Base-by-base conservation (phyloP, 495 filamentous ascomycete genomes). In the Neurospora sp. region DNA sequence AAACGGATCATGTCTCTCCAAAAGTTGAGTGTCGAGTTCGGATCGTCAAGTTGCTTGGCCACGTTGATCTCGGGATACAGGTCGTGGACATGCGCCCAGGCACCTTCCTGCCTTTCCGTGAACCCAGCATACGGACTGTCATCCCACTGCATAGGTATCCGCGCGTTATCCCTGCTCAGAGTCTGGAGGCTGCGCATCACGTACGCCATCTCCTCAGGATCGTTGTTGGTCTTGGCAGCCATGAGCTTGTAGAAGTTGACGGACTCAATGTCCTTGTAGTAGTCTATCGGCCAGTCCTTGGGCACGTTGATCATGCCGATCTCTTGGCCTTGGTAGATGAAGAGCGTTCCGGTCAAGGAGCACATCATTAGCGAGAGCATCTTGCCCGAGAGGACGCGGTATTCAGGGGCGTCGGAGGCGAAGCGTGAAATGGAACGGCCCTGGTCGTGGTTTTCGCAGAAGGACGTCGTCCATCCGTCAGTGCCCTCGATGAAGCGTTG, bases 261-360 rank as follows among this genome's bases (percentile, higher is more conserved):
- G 40, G 87, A 88, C 75, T 92, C 92, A 70, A 93, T 85, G 75
- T 94, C 92, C 74, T 90, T 88, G 80, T 91, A 93, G 71, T 92
- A 87, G 16, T 88, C 86, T 35, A 92, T 89, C 0, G 79, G 82
- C 91, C 91, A 93, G 20, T 82, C 75, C 4, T 76, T 73, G 0
- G 92, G 91, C 35, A 91, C 86, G 76, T 94, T 93, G 40, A 86
- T 84, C 89, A 93, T 93, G 2, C 91, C 92, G 18, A 94, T 80
- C 74, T 94, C 92, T 75, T 94, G 90, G 9, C 92, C 92, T 75
- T 94, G 91, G 74, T 92, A 93, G 6, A 93, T 76, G 77, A 91
- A 94, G 2, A 91, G 83, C 0, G 91, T 93, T 2, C 92, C 92
- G 3, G 86, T 87, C 73, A 91, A 79, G 35, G 90, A 77, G 4